phyloP scores from a whole-genome alignment of 2,329 filamentous ascomycete genomes.

The Monilinia fructicola region DNA sequence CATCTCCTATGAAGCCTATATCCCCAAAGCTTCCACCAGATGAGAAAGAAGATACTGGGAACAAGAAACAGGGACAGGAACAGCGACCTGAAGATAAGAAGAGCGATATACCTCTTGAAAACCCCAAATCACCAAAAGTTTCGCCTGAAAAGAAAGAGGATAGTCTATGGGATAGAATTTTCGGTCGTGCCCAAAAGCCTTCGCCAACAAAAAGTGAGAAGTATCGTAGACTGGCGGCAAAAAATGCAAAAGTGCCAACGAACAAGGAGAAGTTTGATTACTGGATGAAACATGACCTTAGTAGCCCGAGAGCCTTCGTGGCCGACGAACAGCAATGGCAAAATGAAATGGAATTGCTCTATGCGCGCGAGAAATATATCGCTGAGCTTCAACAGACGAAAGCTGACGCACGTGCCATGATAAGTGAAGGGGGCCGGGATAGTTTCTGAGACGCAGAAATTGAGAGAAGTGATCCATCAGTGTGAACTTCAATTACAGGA shows the following conservation, averaged over 20 bases:
- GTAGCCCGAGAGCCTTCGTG: too few relatives aligned
- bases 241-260: neutral
- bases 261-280: neutral
- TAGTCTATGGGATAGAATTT: neutral
- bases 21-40: too few relatives aligned
- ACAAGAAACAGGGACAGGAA: too few relatives aligned
- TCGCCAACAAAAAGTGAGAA: neutral
- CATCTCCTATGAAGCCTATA: neutral
- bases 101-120: too few relatives aligned
- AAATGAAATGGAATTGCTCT: neutral
- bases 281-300: neutral
- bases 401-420: neutral
- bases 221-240: neutral
- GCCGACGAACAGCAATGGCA: neutral
- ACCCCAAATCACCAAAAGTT: neutral
- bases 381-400: neutral
- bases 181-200: neutral
- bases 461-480: neutral
- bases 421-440: neutral
- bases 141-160: neutral
- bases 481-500: neutral
- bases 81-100: neutral
- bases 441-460: too few relatives aligned
- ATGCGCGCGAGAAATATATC: constrained; percentile 7
- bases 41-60: too few relatives aligned